Evolutionary conservation across 2,329 filamentous ascomycete genomes (phyloP), one percentile per base, ranked within the genome.

Genomic region (Hirsutella minnesotensis): DNA sequence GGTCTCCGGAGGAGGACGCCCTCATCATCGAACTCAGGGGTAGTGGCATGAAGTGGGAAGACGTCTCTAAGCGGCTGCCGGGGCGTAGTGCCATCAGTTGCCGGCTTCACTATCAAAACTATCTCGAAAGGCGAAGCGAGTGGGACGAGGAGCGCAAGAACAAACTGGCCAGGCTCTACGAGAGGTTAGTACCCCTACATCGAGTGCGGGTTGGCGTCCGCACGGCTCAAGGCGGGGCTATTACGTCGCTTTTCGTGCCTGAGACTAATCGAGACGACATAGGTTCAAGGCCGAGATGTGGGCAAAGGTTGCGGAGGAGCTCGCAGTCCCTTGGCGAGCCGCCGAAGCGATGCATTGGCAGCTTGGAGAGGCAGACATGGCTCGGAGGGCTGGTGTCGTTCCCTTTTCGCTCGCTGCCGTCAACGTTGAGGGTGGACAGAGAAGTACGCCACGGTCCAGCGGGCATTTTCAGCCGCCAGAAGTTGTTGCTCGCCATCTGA

Each of bases 341-440:
- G 90, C 86, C 39, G 90, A 98, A 65, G 89, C 87, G 4, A 95
- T 95, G 89, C 92, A 96, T 64, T 98, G 92, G 90, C 85, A 94
- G 57, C 72, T 98, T 43, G 90, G 90, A 48, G 87, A 95, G 60
- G 72, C 81, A 53, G 92, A 96, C 54, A 96, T 98, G 87, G 89
- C 89, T 39, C 78, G 84, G 47, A 82, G 90, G 45, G 90, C 90
- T 35, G 92, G 92, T 37, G 87, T 92, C 31, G 81, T 85, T 8
- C 87, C 90, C 2, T 95, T 95, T 63, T 79, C 81, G 3, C 68
- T 86, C 24, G 78, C 80, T 41, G 67, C 72, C 40, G 68, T 73
- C 49, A 71, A 74, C 37, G 56, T 66, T 45, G 71, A 73, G 41
- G 58, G 60, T 36, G 59, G 54, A 38, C 65, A 59, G 47, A 64